Base-by-base conservation (phyloP, 805 yeast genomes). In the Debaryomyces hansenii region DNA sequence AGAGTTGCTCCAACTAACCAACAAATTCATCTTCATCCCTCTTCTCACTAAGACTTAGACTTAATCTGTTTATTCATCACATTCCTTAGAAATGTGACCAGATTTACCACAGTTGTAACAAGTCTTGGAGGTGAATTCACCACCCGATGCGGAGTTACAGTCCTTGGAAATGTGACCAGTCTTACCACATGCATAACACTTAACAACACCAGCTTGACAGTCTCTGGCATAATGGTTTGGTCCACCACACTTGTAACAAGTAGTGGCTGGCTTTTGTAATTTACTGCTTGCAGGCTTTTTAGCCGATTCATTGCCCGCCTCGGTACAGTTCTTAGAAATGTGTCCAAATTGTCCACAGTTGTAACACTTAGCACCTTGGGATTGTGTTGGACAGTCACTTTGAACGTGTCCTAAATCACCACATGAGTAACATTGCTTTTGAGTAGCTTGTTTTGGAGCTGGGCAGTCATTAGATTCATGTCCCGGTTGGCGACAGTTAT, bases 201-300 rank as follows among this genome's bases (percentile, higher is more conserved):
- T 88, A 64, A 83, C 78, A 45, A 59, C 59, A 47, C 82, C 79
- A 57, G 83, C 84, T 67, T 83, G 85, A 72, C 96, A 89, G 69
- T 89, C 96, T 74, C 88, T 85, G 55, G 96, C 96, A 72, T 84
- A 85, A 70, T 90, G 96, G 82, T 88, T 88, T 64, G 94, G 90
- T 54, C 92, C 94, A 63, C 95, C 95, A 68, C 96, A 88, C 72
- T 85, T 88, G 84, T 85, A 87, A 72, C 96, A 88, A 48, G 88
- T 80, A 51, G 85, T 72, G 50, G 72, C 70, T 53, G 72, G 61
- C 48, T 52, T 44, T 62, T 47, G 51, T 48, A 48, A 50, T 52
- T 46, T 41, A 46, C 51, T 36, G 47, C 51, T 18, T 14, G 47
- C 53, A 32, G 59, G 46, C 56, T 59, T 42, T 57, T 56, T 48